phyloP scores from a whole-genome alignment of 1,284 basidiomycete genomes.

The Lentinus polychrous region DNA sequence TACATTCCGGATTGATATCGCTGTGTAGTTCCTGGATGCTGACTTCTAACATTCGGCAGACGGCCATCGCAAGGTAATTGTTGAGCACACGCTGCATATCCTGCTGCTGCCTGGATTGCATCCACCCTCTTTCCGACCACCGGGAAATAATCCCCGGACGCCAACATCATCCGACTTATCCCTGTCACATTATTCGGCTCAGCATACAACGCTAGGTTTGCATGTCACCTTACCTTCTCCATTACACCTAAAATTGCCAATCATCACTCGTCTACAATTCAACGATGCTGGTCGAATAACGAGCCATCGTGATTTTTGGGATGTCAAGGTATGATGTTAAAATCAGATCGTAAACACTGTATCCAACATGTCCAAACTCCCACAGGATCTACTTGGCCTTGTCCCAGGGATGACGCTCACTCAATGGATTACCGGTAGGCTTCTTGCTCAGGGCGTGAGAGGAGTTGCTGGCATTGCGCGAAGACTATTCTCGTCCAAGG shows the following conservation, averaged over 20 bases:
- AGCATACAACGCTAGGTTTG: conserved; percentile 32
- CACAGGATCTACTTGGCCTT: conserved; percentile 58
- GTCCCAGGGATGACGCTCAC: conserved; percentile 58
- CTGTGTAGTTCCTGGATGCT: conserved; percentile 5
- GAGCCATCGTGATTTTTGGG: conserved; percentile 71
- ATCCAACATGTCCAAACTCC: not conserved
- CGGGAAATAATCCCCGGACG: conserved; percentile 6
- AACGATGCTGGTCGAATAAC: conserved; percentile 71
- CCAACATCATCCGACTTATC: conserved; percentile 18
- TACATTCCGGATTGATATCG: not conserved
- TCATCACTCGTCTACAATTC: conserved; percentile 63
- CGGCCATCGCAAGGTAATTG: conserved; percentile 60
- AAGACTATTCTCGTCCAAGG: conserved; percentile 15
- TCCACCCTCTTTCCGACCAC: conserved; percentile 10
- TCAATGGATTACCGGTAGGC: conserved; percentile 59
- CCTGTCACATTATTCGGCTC: conserved; percentile 18
- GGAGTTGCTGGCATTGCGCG: conserved; percentile 20
- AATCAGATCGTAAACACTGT: not conserved
- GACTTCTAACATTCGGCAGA: conserved; percentile 33
- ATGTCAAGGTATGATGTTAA: conserved; percentile 32
- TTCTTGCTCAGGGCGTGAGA: conserved; percentile 48
- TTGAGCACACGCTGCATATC: conserved; percentile 51
- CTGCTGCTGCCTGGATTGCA: conserved; percentile 33
- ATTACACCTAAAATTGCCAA: conserved; percentile 59
- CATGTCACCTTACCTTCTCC: conserved; percentile 55